These are phyloP conservation scores for Penicillium samsonianum DNA, from an alignment of 495 filamentous ascomycete genomes.

Conservation along the genomic window DNA sequence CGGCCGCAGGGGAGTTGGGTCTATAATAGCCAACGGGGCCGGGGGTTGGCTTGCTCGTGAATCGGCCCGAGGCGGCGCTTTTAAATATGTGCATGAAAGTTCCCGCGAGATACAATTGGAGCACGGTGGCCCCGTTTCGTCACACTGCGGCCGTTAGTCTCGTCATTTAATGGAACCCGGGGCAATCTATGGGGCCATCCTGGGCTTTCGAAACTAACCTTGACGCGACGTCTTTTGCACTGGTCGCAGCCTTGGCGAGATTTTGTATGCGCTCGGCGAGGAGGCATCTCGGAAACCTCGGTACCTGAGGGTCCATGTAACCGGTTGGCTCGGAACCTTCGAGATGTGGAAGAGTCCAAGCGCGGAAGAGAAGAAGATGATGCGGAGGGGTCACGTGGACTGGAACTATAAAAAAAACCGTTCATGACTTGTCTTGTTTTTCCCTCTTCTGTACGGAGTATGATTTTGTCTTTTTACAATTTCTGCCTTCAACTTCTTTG, in stretches of 20 bases:
- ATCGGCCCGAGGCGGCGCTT: constrained; percentile 25
- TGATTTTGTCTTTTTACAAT: neutral
- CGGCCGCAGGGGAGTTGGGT: constrained; percentile 14
- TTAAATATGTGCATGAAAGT: constrained; percentile 42
- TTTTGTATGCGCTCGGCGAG: constrained; percentile 54
- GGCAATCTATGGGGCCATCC: neutral
- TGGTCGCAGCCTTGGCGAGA: constrained; percentile 59
- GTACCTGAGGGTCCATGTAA: constrained; percentile 2
- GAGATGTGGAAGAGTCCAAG: constrained; percentile 10
- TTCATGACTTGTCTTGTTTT: neutral
- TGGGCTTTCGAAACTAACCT: constrained; percentile 35
- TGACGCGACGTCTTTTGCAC: constrained; percentile 59
- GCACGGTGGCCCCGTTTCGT: constrained; percentile 48
- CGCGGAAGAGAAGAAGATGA: constrained; percentile 9
- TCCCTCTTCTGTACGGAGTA: neutral
- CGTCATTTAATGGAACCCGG: constrained; percentile 1
- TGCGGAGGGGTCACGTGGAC: constrained; percentile 6
- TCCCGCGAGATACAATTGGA: constrained; percentile 46
- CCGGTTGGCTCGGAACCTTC: constrained; percentile 3
- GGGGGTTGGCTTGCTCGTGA: constrained; percentile 9
- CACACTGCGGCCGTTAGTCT: constrained; percentile 37
- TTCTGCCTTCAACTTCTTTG: neutral
- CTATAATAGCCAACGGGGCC: constrained; percentile 6
- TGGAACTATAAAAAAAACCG: constrained; percentile 2
- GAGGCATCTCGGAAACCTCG: constrained; percentile 29